These are phyloP conservation scores for Sporothrix protearum DNA, from an alignment of 2,329 filamentous ascomycete species.

Conservation along the genomic window DNA sequence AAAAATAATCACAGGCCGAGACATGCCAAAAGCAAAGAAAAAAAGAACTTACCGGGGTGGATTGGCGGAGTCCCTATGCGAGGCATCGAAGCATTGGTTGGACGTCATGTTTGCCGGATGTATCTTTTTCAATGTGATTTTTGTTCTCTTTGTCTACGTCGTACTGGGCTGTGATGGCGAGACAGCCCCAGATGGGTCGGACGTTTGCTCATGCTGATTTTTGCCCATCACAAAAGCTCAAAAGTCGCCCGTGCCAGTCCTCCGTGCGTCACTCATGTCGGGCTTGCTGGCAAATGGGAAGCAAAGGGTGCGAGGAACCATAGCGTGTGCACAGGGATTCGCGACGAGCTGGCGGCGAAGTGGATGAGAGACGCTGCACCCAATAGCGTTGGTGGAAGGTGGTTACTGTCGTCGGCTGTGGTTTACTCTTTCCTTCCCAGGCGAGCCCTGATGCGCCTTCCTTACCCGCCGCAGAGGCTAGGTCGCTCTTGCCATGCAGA, in stretches of 20 bases:
- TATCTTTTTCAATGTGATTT: neutral
- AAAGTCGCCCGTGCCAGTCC: neutral
- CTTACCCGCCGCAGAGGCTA: neutral
- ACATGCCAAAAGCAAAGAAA: neutral
- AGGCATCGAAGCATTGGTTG: neutral
- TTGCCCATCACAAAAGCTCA: neutral
- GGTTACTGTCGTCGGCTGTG: neutral
- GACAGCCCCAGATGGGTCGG: neutral
- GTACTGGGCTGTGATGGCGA: neutral
- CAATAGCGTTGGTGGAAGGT: neutral
- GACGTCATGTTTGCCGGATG: neutral
- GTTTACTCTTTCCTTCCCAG: neutral
- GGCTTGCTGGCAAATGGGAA: constrained; percentile 12
- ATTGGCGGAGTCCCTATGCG: neutral
- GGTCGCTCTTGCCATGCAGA: neutral
- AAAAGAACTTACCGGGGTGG: constrained; percentile 1
- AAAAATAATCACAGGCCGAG: neutral
- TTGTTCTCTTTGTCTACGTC: neutral
- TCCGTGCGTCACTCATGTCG: neutral
- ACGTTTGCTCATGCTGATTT: neutral
- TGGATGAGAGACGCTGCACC: neutral
- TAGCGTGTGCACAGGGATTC: neutral
- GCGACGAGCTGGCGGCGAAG: neutral
- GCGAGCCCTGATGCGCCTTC: neutral
- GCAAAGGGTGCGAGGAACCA: neutral